Percentiles rank a stretch among this genome's conserved stretches.
Evolutionary conservation across 1,139 yeast genomes (phyloP).

Genomic region (Spencermartinsiella ligniputridi): DNA sequence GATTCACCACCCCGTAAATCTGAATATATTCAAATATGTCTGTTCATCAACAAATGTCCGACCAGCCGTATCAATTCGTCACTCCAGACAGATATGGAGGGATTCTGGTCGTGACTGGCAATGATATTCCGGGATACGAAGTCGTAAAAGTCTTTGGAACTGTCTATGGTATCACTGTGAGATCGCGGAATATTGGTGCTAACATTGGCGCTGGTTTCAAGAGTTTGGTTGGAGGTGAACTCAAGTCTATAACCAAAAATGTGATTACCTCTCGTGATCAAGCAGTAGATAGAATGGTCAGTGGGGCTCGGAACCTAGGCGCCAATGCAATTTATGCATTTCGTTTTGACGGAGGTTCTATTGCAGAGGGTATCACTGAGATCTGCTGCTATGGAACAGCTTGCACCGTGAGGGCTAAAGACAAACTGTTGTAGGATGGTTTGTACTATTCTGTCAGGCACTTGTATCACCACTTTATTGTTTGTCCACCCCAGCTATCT

Average conservation of each 20-base stretch:
- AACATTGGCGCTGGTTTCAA: conserved; percentile 24
- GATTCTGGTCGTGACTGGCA: conserved; percentile 20
- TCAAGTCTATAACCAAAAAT: conserved; percentile 22
- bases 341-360: conserved; percentile 20
- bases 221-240: conserved; percentile 24
- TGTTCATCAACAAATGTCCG: neutral
- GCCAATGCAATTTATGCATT: conserved; percentile 26
- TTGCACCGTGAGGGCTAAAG: neutral
- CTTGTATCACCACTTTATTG: too few relatives aligned
- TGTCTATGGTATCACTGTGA: conserved; percentile 25
- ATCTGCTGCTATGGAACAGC: conserved; percentile 27
- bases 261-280: conserved; percentile 23
- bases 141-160: conserved; percentile 20
- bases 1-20: too few relatives aligned
- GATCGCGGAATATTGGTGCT: conserved; percentile 20
- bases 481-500: too few relatives aligned
- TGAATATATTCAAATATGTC: too few relatives aligned
- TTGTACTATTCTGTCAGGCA: too few relatives aligned
- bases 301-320: conserved; percentile 21
- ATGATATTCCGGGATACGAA: conserved; percentile 24
- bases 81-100: conserved; percentile 6
- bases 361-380: conserved; percentile 22
- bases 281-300: conserved; percentile 23
- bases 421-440: neutral
- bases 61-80: neutral